These are phyloP conservation scores for Thymus mandschuricus DNA, from an alignment of 257 asterid species.

Conservation along the genomic window DNA sequence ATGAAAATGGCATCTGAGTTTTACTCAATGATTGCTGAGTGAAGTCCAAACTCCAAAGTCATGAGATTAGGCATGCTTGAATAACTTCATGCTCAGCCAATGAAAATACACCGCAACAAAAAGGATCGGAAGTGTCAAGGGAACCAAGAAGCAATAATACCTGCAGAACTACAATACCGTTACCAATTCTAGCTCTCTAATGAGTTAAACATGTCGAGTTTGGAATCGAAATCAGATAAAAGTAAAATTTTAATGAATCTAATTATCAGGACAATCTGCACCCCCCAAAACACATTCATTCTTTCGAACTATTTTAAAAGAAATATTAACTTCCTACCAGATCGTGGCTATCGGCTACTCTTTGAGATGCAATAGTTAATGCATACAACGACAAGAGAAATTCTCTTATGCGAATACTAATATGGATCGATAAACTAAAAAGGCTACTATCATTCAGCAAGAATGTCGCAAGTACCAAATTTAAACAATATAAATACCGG, in stretches of 20 bases:
- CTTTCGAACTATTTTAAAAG: background rate
- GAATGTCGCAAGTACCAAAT: background rate
- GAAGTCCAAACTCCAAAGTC: background rate
- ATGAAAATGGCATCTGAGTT: no score
- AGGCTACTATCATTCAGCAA: background rate
- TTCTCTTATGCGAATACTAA: background rate
- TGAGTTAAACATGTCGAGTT: background rate
- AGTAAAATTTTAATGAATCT: background rate
- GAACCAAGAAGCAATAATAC: conserved; percentile 84
- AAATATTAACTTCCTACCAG: background rate
- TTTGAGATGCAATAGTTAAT: background rate
- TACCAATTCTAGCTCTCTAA: conserved; percentile 1
- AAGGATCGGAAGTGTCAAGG: conserved; percentile 71
- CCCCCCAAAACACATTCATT: background rate
- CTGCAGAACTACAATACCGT: conserved; percentile 41
- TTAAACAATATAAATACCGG: background rate
- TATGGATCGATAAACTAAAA: conserved; percentile 5
- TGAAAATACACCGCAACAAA: conserved; percentile 68
- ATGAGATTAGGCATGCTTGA: conserved; percentile 76
- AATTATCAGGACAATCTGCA: background rate
- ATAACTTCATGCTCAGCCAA: conserved; percentile 87
- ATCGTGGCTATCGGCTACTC: background rate
- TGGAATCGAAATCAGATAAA: background rate
- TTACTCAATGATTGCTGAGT: background rate
- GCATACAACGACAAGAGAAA: conserved; percentile 1